These are phyloP conservation scores for Rhypophila decipiens DNA, from an alignment of 495 filamentous ascomycete genomes.

Conservation along the genomic window DNA sequence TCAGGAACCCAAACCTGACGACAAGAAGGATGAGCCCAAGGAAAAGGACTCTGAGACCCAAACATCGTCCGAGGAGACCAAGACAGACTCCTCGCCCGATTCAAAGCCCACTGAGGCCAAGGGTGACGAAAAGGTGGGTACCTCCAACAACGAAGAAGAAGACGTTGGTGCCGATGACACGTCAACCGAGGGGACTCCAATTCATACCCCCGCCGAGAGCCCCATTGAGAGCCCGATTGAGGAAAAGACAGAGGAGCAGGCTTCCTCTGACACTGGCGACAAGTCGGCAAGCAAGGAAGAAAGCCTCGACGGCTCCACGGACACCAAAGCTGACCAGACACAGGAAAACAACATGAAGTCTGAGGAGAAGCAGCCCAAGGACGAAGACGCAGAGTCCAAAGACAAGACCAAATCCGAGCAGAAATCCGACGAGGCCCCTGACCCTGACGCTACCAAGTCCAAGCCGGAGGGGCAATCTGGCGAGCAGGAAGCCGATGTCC, in stretches of 20 bases:
- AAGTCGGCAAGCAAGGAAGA: slow-evolving; percentile 5
- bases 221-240: slow-evolving; percentile 17
- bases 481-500: slow-evolving; percentile 1
- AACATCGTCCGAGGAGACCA: too few species aligned
- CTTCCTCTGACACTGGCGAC: not conserved
- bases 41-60: slow-evolving; percentile 5
- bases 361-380: slow-evolving; percentile 9
- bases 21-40: slow-evolving; percentile 10
- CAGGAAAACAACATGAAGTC: too few species aligned
- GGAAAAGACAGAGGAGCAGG: slow-evolving; percentile 21
- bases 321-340: too few species aligned
- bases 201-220: slow-evolving; percentile 20
- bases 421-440: slow-evolving; percentile 5
- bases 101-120: too few species aligned
- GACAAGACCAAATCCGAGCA: slow-evolving; percentile 7
- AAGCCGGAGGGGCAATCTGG: slow-evolving; percentile 11
- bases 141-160: slow-evolving; percentile 1
- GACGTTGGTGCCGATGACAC: slow-evolving; percentile 13
- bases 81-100: too few species aligned
- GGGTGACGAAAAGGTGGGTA: too few species aligned
- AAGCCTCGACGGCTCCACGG: too few species aligned
- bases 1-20: too few species aligned
- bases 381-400: slow-evolving; percentile 2
- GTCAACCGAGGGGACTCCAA: slow-evolving; percentile 12
- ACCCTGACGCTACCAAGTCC: not conserved